These are phyloP conservation scores for Globisporangium nodosum DNA, from an alignment of 352 stramenopile genomes.

Conservation along the genomic window DNA sequence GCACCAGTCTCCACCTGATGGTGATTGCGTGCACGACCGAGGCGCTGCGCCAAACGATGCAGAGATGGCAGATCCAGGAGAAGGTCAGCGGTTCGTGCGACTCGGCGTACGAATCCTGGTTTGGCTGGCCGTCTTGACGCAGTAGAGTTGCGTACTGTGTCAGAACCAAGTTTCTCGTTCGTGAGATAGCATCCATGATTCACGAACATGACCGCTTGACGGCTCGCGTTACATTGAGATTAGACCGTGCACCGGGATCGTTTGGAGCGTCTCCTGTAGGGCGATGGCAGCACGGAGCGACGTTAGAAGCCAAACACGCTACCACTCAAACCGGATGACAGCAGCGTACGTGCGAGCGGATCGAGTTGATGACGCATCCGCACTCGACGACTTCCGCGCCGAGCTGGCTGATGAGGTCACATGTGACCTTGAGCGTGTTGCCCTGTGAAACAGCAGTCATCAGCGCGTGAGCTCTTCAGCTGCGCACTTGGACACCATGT, in stretches of 20 bases:
- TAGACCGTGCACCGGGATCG: constrained; percentile 48
- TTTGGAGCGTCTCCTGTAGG: constrained; percentile 32
- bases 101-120: too few relatives aligned
- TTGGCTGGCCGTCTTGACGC: too few relatives aligned
- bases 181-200: background rate
- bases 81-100: too few relatives aligned
- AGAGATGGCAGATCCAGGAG: too few relatives aligned
- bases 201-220: too few relatives aligned
- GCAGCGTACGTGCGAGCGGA: constrained; percentile 34
- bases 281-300: background rate
- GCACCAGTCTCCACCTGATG: too few relatives aligned
- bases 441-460: constrained; percentile 24
- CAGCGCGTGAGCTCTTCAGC: background rate
- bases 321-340: background rate
- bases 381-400: constrained; percentile 73
- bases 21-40: too few relatives aligned
- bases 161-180: too few relatives aligned
- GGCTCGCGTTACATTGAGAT: constrained; percentile 35
- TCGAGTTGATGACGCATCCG: constrained; percentile 69
- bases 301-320: background rate
- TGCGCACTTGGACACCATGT: background rate
- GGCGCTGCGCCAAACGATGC: too few relatives aligned
- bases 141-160: too few relatives aligned
- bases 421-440: constrained; percentile 77
- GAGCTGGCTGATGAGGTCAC: constrained; percentile 66